Conservation (phyloP, 805 yeast genomes). For the Blastobotrys muscicola region DNA sequence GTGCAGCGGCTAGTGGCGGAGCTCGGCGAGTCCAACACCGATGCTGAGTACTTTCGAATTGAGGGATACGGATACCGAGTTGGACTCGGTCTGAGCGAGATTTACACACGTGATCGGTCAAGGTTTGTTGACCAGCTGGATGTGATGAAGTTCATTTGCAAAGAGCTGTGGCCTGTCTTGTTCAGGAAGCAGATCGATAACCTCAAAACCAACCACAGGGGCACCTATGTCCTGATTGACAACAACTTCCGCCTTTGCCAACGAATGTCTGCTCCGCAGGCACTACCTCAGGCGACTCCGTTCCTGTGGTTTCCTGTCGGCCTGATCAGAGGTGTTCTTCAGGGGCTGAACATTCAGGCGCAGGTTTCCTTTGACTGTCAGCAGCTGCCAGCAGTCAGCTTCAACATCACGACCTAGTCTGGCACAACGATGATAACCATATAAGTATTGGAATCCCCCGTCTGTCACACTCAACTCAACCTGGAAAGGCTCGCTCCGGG, state of each 20-base stretch:
- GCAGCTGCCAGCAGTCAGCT: conserved; percentile 58
- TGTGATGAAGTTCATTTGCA: conserved; percentile 83
- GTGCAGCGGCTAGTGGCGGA: conserved; percentile 53
- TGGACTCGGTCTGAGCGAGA: conserved; percentile 50
- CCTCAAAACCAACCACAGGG: conserved; percentile 82
- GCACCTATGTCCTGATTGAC: conserved; percentile 73
- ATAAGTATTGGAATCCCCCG: too few relatives aligned
- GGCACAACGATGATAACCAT: too few relatives aligned
- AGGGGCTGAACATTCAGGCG: conserved; percentile 59
- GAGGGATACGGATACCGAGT: conserved; percentile 64
- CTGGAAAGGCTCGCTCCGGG: too few relatives aligned
- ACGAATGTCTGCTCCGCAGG: conserved; percentile 35
- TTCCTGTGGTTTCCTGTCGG: conserved; percentile 71
- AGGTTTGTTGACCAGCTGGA: conserved; percentile 58
- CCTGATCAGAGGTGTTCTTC: conserved; percentile 59
- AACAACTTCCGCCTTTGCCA: conserved; percentile 46
- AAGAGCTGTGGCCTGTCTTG: conserved; percentile 79
- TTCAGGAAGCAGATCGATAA: conserved; percentile 87
- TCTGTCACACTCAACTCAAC: too few relatives aligned
- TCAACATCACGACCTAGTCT: conserved; percentile 46
- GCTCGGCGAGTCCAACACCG: conserved; percentile 29
- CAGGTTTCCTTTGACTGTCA: conserved; percentile 54
- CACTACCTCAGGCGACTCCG: conserved; percentile 29
- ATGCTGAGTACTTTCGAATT: conserved; percentile 48
- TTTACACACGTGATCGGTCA: conserved; percentile 33